Evolutionary conservation across 2,329 filamentous ascomycete species (phyloP), one percentile per base, ranked within the genome.

Genomic region (Macrophomina tecta): DNA sequence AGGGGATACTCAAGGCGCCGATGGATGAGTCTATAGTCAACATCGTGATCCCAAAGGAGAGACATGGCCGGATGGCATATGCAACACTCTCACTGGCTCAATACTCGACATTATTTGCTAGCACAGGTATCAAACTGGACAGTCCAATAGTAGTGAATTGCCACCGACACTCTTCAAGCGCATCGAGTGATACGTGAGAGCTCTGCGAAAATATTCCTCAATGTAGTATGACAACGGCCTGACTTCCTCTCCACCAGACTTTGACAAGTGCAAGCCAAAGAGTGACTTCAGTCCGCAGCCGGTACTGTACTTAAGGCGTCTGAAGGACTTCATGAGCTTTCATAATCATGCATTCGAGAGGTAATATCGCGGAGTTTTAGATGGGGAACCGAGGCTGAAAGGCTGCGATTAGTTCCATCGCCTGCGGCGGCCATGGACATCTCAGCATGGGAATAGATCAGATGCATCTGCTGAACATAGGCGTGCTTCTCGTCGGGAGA

Each of bases 331-430:
- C 61, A 5, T 30, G 36, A 6, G 46, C 46, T 30, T 32, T 51
- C 46, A 64, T 64, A 11, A 34, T 42, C 32, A 46, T 46, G 28
- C 61, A 64, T 16, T 64, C 61, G 30, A 46, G 12, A 64, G 11
- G 18, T 28, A n/a, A 2, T 32, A 53, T 5, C 52, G 61, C 5
- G 61, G 18, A 2, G 18, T 52, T 30, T 46, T 51, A 5, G 46
- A 36, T 18, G 18, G 3, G 18, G 14, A 9, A 16, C 3, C n/a
- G 46, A 4, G 7, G 46, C 48, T 3, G 61, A 34, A 14, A 64
- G 61, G 5, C 34, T 34, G n/a, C 8, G 42, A 16, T 40, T 40
- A 5, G 34, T 48, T 8, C 30, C 11, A 3, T 55, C 38, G 32
- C 62, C 48, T 14, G 16, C n/a, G 2, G 48, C 48, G 7, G 48